phyloP scores from a whole-genome alignment of 1,284 basidiomycete species.

The Leucocoprinus gongylophorus region DNA sequence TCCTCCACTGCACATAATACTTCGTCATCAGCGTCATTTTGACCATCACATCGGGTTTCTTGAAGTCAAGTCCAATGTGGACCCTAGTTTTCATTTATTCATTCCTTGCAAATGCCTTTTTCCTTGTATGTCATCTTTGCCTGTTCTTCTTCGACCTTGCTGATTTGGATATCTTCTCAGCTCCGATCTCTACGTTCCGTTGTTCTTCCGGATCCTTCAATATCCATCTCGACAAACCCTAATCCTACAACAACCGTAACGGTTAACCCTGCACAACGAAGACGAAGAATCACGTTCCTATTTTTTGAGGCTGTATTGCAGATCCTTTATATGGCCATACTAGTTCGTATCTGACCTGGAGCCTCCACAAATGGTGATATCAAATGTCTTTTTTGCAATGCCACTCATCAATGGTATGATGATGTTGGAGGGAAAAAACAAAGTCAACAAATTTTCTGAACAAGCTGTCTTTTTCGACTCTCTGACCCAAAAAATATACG shows the following conservation, averaged over 20 bases:
- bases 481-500: too few species aligned
- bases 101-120: slow-evolving; percentile 88
- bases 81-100: slow-evolving; percentile 75
- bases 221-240: slow-evolving; percentile 30
- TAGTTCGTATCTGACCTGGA: slow-evolving; percentile 52
- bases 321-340: slow-evolving; percentile 73
- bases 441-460: too few species aligned
- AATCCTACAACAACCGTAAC: slow-evolving; percentile 43
- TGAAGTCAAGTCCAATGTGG: slow-evolving; percentile 61
- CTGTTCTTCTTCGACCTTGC: neutral
- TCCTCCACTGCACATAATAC: neutral
- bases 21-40: slow-evolving; percentile 54
- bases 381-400: too few species aligned
- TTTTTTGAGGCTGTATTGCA: slow-evolving; percentile 77
- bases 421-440: too few species aligned
- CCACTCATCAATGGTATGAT: too few species aligned
- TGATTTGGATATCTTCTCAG: slow-evolving; percentile 33
- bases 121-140: slow-evolving; percentile 60
- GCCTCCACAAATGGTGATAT: too few species aligned
- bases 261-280: slow-evolving; percentile 74
- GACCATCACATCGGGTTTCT: slow-evolving; percentile 56
- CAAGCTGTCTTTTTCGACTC: too few species aligned
- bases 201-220: slow-evolving; percentile 60
- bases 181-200: slow-evolving; percentile 89
- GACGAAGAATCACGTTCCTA: slow-evolving; percentile 79